Conservation (phyloP, 495 filamentous ascomycete species). For the Penicillium taxi region DNA sequence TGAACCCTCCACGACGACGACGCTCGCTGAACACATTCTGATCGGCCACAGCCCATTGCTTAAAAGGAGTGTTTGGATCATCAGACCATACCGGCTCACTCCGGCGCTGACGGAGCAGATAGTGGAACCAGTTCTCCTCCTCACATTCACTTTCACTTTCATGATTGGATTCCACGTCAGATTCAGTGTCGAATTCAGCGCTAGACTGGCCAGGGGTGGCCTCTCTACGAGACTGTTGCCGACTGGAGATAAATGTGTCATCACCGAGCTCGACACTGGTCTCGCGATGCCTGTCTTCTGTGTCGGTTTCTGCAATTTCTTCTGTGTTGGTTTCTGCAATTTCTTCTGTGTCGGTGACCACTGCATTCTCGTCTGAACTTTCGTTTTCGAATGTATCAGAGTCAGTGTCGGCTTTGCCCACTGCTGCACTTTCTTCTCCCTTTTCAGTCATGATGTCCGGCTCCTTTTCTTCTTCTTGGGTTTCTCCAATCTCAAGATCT, state of each 20-base stretch:
- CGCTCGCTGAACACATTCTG: constrained; percentile 25
- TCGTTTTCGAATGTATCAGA: neutral
- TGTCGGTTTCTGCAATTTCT: constrained; percentile 9
- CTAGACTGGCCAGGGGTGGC: neutral
- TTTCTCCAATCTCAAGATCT: no score
- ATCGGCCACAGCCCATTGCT: constrained; percentile 34
- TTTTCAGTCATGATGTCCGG: no score
- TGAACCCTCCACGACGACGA: constrained; percentile 21
- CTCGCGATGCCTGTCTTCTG: constrained; percentile 24
- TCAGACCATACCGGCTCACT: constrained; percentile 27
- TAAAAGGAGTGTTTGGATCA: constrained; percentile 34
- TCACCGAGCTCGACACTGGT: constrained; percentile 40
- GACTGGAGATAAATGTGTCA: constrained; percentile 11
- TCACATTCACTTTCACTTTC: constrained; percentile 11
- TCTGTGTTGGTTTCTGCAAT: constrained; percentile 11
- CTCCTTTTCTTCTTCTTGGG: no score
- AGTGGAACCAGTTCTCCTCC: constrained; percentile 31
- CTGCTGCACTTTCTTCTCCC: no score
- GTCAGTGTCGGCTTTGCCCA: neutral
- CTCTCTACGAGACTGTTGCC: neutral
- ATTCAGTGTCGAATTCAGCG: neutral
- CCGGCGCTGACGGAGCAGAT: constrained; percentile 22
- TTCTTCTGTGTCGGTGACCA: constrained; percentile 3
- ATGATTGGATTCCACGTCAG: neutral
- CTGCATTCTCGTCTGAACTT: neutral